Base-by-base conservation (phyloP, 805 yeast genomes). In the Kazachstania taianensis region DNA sequence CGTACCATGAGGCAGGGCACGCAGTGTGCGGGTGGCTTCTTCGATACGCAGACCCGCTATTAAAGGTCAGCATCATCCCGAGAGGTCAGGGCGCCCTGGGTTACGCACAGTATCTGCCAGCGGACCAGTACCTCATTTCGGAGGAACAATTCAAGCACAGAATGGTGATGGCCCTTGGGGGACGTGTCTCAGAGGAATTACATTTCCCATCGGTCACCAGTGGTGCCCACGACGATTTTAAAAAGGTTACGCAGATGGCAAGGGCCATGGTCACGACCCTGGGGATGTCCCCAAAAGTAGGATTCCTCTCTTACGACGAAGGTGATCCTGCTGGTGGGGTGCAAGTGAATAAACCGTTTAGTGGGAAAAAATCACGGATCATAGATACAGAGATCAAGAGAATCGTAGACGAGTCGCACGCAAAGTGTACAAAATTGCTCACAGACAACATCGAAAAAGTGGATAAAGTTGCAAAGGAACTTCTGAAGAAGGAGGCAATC, bases 1-100 rank as follows among this genome's bases (percentile, higher is more conserved):
- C 96, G 0, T 86, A 82, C 55, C 96, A 86, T 59, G 96, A 86
- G 62, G 96, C 96, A 2, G 96, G 96, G 0, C 96, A 86, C 58
- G 96, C 96, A 4, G 80, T 86, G 33, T 82, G 95, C 61, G 96
- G 96, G 16, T 87, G 96, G 96, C 84, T 67, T 55, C 67, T 86
- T 53, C 73, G 77, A 61, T 76, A 65, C 62, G 96, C 96, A 8
- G 94, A 86, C 57, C 96, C 96, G 6, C 65, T 86, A 41, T 72
- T 87, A 40, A 86, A 86, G 60, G 96, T 86, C n/a, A 81, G 94
- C 15, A 86, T 86, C 47, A 83, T 86, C 42, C 96, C 96, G 39
- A 75, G 94, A 59, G 96, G 96, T 16, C 83, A 81, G 59, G 95
- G 94, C 34, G 94, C 95, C 10, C 66, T 86, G 38, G 96, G 96